Evolutionary conservation across 2,329 filamentous ascomycete species (phyloP), one percentile per base, ranked within the genome.

Genomic region (Colletotrichum tropicale): DNA sequence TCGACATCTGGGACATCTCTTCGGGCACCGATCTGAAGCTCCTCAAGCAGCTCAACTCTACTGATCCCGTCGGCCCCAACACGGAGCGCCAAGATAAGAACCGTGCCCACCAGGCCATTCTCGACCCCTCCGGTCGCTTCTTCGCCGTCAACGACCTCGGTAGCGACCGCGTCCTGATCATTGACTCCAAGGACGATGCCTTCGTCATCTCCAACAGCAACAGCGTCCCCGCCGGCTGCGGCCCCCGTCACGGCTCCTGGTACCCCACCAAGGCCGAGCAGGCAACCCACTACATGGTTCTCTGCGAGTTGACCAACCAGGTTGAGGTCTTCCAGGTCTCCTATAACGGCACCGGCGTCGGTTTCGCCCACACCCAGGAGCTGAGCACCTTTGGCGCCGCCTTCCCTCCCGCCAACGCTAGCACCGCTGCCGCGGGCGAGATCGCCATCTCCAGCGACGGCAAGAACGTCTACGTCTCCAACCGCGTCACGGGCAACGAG

Each of bases 181-280:
- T 90, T 43, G 87, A 89, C 82, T 81, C 84, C 70, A 78, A 83
- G 76, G 81, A 84, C 75, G 85, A 88, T 69, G 79, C 81, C 18
- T 89, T 82, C 78, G 80, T 81, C 8, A 79, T 89, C 56, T 81
- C 81, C 38, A 84, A 81, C 79, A 80, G 78, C 56, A 79, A 85
- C 52, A 62, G 77, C 8, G 81, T 87, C 71, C 82, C 83, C 13
- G 78, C 82, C 13, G 87, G 86, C 72, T 86, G 85, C 52, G 89
- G 89, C 1, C 89, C 89, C 5, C 88, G 89, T 21, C 89, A 90
- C 78, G 88, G 87, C 65, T 84, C 84, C 78, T 90, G 89, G 82
- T 86, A 86, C 80, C 84, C 83, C 3, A 70, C 78, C n/a, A 82
- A 81, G 9, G 79, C 70, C 12, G 71, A 78, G 52, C 58, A 76